Evolutionary conservation across 2,329 filamentous ascomycete species (phyloP).

Genomic region (Ceratocystis eucalypticola): DNA sequence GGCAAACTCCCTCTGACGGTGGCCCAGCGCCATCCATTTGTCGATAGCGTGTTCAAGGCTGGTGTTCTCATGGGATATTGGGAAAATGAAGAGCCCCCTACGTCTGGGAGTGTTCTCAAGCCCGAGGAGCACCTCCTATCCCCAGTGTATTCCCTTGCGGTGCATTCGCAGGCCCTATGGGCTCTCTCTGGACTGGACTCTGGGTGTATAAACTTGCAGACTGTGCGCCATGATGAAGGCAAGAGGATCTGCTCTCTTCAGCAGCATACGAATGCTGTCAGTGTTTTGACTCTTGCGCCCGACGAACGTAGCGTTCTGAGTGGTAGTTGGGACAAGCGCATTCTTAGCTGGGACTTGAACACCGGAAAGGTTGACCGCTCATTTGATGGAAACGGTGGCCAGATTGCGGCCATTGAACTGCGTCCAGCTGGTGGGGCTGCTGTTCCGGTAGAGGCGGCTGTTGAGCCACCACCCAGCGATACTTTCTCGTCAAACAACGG

Average conservation of each 20-base stretch:
- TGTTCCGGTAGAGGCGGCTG: constrained; percentile 54
- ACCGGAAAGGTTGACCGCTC: constrained; percentile 62
- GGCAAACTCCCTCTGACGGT: constrained; percentile 88
- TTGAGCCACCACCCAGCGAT: constrained; percentile 33
- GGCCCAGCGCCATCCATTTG: constrained; percentile 89
- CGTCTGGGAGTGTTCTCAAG: constrained; percentile 30
- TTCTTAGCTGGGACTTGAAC: constrained; percentile 91
- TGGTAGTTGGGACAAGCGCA: constrained; percentile 90
- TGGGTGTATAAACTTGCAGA: constrained; percentile 84
- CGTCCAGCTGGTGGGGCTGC: constrained; percentile 63
- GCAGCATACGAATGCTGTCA: constrained; percentile 82
- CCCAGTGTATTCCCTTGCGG: constrained; percentile 85
- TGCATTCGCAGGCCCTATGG: constrained; percentile 84
- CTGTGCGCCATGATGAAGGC: constrained; percentile 85
- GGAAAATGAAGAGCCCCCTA: constrained; percentile 78
- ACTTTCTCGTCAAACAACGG: constrained; percentile 61
- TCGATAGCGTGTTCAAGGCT: constrained; percentile 92
- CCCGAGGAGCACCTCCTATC: constrained; percentile 54
- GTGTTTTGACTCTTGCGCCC: constrained; percentile 64
- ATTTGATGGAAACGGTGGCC: constrained; percentile 64
- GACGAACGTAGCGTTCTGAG: constrained; percentile 82
- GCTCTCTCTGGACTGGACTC: constrained; percentile 80
- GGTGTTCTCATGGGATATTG: constrained; percentile 92
- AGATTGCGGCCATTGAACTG: constrained; percentile 79
- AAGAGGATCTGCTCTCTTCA: constrained; percentile 71